Base-by-base conservation (phyloP, 768 basidiomycete genomes). In the Kwoniella europaea region DNA sequence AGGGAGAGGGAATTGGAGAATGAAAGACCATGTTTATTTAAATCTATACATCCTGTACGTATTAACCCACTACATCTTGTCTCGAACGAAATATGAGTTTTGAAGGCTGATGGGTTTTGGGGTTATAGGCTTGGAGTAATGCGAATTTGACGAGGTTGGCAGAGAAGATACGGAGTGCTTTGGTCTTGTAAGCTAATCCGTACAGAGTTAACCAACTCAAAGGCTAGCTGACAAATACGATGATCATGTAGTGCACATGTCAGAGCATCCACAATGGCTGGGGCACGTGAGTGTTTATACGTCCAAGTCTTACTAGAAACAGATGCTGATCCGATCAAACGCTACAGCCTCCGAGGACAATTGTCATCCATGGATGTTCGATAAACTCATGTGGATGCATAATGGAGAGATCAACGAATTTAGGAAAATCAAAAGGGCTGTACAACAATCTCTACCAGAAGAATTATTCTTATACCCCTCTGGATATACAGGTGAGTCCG, bases 321-420 rank as follows among this genome's bases (percentile, higher is more conserved):
- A 58, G 65, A 65, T 42, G 18, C 18, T 15, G 24, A 52, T 22
- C 16, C 24, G 16, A n/a, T 59, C 18, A 15, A 29, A 7, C 54
- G 12, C 64, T 13, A 15, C 61, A 83, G 79, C 82, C 44, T 82
- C 80, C 68, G 84, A 84, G 71, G 82, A 84, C 69, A 83, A 84
- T 50, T 83, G 82, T 76, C 96, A 98, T 84, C 97, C 97, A 5
- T 99, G 96, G 85, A 89, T 89, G 52, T 90, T 92, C 78, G 92
- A 91, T 10, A 94, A 91, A 79, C 85, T 99, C 59, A 97, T 98
- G 93, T 98, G 92, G 85, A 98, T 98, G 94, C 94, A 95, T 83
- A 98, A 97, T 74, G 96, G 96, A 65, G 90, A 89, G 77, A 92
- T 99, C 66, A 89, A 91, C 54, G 89, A 92, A 4, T 98, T 98